Evolutionary conservation across 768 basidiomycete genomes (phyloP), one percentile per base, ranked within the genome.

Genomic region (Suillus sp.): DNA sequence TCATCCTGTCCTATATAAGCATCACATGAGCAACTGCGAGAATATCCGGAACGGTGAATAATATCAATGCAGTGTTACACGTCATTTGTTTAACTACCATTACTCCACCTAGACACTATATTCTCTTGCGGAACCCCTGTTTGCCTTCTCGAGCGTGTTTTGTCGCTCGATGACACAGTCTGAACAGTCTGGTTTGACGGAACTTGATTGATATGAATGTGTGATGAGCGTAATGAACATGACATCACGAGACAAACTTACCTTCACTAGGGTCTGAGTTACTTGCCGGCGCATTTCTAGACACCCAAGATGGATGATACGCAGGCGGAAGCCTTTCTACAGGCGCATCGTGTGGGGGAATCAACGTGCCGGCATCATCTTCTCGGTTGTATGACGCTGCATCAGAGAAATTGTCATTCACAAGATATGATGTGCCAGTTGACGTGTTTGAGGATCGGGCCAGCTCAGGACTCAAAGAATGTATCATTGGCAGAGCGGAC

Each of bases 341-440:
- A 27, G 55, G 37, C 2, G 37, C 37, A 11, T 40, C 55, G 38
- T 27, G 16, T 9, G 55, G 55, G 25, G 25, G 55, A 27, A 57
- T 57, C 25, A 57, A 20, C 5, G 55, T 57, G 25, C 55, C 55
- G 11, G 37, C 55, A 40, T 57, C 55, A 18, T 57, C 25, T 57
- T 57, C 55, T 40, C 37, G 55, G 11, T 4, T 57, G 37, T 38
- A 40, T 18, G 25, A 5, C 25, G 4, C 16, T 8, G 22, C 8
- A 40, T 25, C 18, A 51, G 37, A 57, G 1, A 38, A 18, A 27
- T 16, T 20, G 55, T 40, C 55, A 40, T 25, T 38, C 37, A 11
- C n/a, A 25, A 38, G 9, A 57, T 38, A 27, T 38, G 55, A 38
- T 1, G 25, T 1, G 22, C 55, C 22, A 25, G 16, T 18, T 18